Evolutionary conservation across 2,329 filamentous ascomycete genomes (phyloP).

Genomic region (Fusarium scirpi): DNA sequence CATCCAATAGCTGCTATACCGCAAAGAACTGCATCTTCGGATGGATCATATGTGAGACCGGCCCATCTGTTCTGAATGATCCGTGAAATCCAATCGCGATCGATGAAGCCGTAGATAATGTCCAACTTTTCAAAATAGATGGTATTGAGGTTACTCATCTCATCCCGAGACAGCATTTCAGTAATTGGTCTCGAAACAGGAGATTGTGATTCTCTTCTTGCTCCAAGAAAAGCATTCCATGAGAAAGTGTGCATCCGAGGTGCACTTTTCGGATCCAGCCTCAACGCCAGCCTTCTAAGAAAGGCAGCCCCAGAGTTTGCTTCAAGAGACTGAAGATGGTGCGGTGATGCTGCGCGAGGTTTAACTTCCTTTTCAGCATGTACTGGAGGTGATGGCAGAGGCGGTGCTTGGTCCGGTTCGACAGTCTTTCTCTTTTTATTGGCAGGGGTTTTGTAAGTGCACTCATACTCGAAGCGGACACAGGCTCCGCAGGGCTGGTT

Average conservation of each 20-base stretch:
- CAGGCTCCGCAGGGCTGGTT: slow-evolving; percentile 65
- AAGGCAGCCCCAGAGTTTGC: slow-evolving; percentile 70
- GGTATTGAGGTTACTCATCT: slow-evolving; percentile 59
- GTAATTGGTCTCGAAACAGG: slow-evolving; percentile 54
- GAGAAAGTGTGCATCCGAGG: slow-evolving; percentile 67
- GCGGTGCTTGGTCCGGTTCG: not conserved
- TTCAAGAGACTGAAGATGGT: slow-evolving; percentile 59
- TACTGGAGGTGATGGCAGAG: slow-evolving; percentile 9
- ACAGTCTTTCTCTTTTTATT: slow-evolving; percentile 26
- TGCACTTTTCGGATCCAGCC: slow-evolving; percentile 64
- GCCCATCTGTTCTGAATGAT: slow-evolving; percentile 52
- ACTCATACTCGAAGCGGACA: slow-evolving; percentile 65
- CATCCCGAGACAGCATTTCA: slow-evolving; percentile 59
- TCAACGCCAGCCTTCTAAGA: slow-evolving; percentile 63
- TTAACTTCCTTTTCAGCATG: slow-evolving; percentile 2
- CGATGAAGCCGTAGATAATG: slow-evolving; percentile 64
- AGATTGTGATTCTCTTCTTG: slow-evolving; percentile 38
- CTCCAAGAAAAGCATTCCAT: slow-evolving; percentile 61
- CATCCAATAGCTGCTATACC: slow-evolving; percentile 67
- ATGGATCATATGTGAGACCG: slow-evolving; percentile 33
- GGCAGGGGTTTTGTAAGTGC: slow-evolving; percentile 56
- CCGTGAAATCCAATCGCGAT: slow-evolving; percentile 49
- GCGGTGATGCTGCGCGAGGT: slow-evolving; percentile 30
- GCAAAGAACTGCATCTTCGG: slow-evolving; percentile 57
- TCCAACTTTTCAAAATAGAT: slow-evolving; percentile 67